Evolutionary conservation across 257 asterid species (phyloP).

Genomic region (Fraxinus americana): DNA sequence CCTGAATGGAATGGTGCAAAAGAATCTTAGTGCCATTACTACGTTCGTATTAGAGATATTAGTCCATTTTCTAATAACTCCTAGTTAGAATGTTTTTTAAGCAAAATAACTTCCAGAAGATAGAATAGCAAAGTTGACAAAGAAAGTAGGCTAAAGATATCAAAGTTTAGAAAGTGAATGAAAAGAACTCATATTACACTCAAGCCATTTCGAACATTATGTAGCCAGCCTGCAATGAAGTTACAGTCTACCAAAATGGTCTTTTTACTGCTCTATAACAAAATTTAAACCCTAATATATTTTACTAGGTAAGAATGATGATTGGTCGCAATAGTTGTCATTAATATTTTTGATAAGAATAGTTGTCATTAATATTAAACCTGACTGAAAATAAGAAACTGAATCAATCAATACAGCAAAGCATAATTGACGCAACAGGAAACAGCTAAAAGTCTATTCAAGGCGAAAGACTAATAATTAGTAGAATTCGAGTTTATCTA

Average conservation of each 20-base stretch:
- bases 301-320: neutral
- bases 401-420: neutral
- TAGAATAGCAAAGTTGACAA: neutral
- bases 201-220: neutral
- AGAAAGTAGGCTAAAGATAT: conserved; percentile 3
- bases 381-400: neutral
- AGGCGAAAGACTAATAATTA: no score
- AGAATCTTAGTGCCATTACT: neutral
- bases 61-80: neutral
- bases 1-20: neutral
- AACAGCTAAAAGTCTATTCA: no score
- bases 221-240: neutral
- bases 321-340: neutral
- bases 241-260: neutral
- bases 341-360: no score
- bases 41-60: neutral
- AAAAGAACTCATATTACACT: neutral
- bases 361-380: neutral
- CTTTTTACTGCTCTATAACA: neutral
- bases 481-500: no score
- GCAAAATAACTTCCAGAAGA: neutral
- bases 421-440: neutral
- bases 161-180: neutral
- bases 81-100: neutral
- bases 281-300: neutral